These are phyloP conservation scores for Diutina catenulata DNA, from an alignment of 1,139 yeast species.

Conservation along the genomic window DNA sequence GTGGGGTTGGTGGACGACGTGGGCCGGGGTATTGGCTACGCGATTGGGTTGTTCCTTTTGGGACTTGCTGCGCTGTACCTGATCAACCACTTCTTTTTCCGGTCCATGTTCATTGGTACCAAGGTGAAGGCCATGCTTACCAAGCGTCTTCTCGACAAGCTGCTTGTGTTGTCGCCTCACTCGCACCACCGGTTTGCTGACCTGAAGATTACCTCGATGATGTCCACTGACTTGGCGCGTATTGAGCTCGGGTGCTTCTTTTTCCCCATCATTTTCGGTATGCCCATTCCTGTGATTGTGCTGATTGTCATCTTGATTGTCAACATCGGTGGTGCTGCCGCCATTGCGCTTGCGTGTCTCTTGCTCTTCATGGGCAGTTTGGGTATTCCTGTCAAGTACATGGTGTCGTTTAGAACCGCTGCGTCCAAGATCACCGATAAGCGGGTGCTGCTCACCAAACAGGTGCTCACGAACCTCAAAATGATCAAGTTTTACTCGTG, in stretches of 20 bases:
- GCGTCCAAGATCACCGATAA: slow-evolving; percentile 7
- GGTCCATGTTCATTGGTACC: slow-evolving; percentile 6
- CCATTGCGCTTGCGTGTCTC: slow-evolving; percentile 7
- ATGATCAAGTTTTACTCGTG: slow-evolving; percentile 16
- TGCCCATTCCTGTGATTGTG: slow-evolving; percentile 7
- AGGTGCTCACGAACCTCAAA: slow-evolving; percentile 8
- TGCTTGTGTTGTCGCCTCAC: slow-evolving; percentile 6
- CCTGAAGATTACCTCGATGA: slow-evolving; percentile 7
- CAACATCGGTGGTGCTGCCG: slow-evolving; percentile 7
- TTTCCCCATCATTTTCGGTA: slow-evolving; percentile 5
- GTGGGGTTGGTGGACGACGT: slow-evolving; percentile 13
- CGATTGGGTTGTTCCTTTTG: slow-evolving; percentile 18
- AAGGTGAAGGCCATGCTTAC: slow-evolving; percentile 6
- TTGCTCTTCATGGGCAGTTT: slow-evolving; percentile 5
- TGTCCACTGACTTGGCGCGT: slow-evolving; percentile 8
- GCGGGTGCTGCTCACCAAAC: slow-evolving; percentile 7
- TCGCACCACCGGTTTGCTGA: slow-evolving; percentile 6
- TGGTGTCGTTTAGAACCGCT: slow-evolving; percentile 5
- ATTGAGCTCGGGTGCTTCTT: slow-evolving; percentile 7
- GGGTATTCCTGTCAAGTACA: slow-evolving; percentile 3
- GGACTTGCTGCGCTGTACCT: slow-evolving; percentile 14
- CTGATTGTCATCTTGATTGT: slow-evolving; percentile 7
- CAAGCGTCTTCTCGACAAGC: slow-evolving; percentile 7
- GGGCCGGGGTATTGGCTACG: slow-evolving; percentile 49
- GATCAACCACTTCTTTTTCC: slow-evolving; percentile 11